A percentile compares a stretch with the other conserved stretches of the same genome.
Evolutionary conservation across 78 protist genomes (phyloP).

Genomic region (Dictyostelium purpureum): DNA sequence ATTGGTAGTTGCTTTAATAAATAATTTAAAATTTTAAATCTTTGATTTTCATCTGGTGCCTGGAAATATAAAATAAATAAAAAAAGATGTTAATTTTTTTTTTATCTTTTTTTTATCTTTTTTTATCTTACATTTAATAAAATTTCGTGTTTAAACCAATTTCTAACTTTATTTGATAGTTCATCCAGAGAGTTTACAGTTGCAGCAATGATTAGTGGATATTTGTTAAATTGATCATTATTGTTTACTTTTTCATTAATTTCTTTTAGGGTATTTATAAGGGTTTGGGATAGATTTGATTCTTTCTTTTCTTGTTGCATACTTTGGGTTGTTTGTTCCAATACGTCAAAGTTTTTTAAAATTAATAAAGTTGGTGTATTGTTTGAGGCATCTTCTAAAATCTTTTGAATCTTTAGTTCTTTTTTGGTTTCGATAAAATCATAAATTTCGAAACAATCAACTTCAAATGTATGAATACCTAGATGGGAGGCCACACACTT

Average conservation of each 20-base stretch:
- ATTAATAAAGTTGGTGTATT: background rate
- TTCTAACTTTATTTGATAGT: slow-evolving; percentile 60
- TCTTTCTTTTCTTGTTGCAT: slow-evolving; percentile 62
- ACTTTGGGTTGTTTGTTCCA: slow-evolving; percentile 56
- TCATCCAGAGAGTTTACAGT: slow-evolving; percentile 69
- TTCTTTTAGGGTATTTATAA: slow-evolving; percentile 6
- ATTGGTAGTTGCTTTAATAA: background rate
- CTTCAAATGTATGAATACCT: slow-evolving; percentile 40
- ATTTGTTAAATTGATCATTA: background rate
- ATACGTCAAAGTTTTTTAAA: slow-evolving; percentile 49
- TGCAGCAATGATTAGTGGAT: slow-evolving; percentile 45
- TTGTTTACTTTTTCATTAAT: background rate
- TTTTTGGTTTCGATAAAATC: slow-evolving; percentile 30
- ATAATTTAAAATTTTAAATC: slow-evolving; percentile 34
- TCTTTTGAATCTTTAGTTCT: background rate
- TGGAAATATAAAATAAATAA: background rate
- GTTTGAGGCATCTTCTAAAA: background rate
- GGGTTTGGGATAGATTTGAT: slow-evolving; percentile 27
- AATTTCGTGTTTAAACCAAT: slow-evolving; percentile 82
- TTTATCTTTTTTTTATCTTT: background rate
- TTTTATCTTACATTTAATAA: slow-evolving; percentile 35
- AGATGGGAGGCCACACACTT: background rate
- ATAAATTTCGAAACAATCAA: slow-evolving; percentile 71
- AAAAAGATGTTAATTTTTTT: background rate
- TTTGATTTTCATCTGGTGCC: slow-evolving; percentile 77